These are phyloP conservation scores for Zygoascus ofunaensis DNA, from an alignment of 805 yeast species.

Conservation along the genomic window DNA sequence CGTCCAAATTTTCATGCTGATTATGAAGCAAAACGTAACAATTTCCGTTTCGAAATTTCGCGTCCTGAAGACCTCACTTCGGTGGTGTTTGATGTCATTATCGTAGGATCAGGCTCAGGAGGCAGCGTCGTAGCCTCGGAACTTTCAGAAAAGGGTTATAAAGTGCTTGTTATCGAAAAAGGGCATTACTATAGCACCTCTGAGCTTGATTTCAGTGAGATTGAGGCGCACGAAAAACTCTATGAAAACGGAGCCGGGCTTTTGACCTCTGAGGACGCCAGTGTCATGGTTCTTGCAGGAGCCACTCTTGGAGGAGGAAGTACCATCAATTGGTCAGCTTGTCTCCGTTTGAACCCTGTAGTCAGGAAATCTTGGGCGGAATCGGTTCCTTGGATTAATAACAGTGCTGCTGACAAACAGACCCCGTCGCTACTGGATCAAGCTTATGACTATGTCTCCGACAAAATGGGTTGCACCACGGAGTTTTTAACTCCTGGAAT, in stretches of 20 bases:
- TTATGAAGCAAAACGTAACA: no score
- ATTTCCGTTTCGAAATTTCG: no score
- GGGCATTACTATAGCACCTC: constrained; percentile 35
- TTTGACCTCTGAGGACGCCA: constrained; percentile 27
- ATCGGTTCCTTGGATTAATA: background rate
- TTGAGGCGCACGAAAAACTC: constrained; percentile 29
- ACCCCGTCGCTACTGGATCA: no score
- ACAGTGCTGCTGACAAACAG: no score
- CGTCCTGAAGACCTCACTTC: no score
- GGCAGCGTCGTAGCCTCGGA: constrained; percentile 46
- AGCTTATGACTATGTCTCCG: constrained; percentile 38
- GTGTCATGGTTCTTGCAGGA: constrained; percentile 38
- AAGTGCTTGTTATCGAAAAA: constrained; percentile 41
- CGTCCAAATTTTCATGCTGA: no score
- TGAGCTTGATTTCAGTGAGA: constrained; percentile 33
- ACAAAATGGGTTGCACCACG: constrained; percentile 40
- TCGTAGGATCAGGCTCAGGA: constrained; percentile 47
- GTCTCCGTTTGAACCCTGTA: constrained; percentile 40
- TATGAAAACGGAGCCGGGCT: constrained; percentile 36
- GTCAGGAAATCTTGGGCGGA: constrained; percentile 46
- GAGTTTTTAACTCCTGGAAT: constrained; percentile 36
- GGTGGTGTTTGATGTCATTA: constrained; percentile 18
- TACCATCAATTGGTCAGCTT: constrained; percentile 51
- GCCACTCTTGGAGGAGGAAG: constrained; percentile 51
- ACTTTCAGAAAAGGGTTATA: constrained; percentile 35